Evolutionary conservation across 2,329 filamentous ascomycete species (phyloP), one percentile per base, ranked within the genome.

Genomic region (Fonsecaea nubica): DNA sequence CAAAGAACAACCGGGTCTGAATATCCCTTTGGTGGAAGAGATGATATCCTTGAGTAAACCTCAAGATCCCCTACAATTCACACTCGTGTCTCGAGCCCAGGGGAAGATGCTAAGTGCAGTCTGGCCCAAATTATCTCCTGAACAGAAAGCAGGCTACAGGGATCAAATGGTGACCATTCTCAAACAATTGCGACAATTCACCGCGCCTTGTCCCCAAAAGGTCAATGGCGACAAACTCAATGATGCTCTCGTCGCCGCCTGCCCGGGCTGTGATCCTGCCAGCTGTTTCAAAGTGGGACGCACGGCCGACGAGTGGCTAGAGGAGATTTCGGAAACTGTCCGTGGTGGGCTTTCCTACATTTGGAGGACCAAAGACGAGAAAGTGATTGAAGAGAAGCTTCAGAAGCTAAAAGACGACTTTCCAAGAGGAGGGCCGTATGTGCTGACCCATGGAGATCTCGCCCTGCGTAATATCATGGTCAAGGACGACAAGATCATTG

Each of bases 381-480:
- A n/a, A 5, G 12, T 61, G 13, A 52, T 67, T 38, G 60, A 67
- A 60, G 21, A 60, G 60, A 64, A 61, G 38, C 42, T 66, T 35
- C 45, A 59, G 42, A 21, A 63, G 21, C 10, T 66, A 25, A 63
- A 63, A 45, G 35, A 53, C 33, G 53, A 15, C 3, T 61, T 75
- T 15, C 70, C 70, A 1, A 69, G 66, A 45, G 70, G 70, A 8
- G 69, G 65, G 12, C 72, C 72, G 2, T 76, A 72, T 62, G 69
- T 75, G 1, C 67, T 75, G 32, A 72, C 71, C 42, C 72, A 76
- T 59, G 72, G 69, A 13, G 72, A 76, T 59, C 69, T 76, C 4
- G 72, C 74, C 56, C 48, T 76, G 21, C 69, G 67, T 0, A 76
- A 76, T 56, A 71, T 76, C 50, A 74, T 77, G 38, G 66, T 74